phyloP scores from a whole-genome alignment of 2,329 filamentous ascomycete species.

The Apiospora pterosperma region DNA sequence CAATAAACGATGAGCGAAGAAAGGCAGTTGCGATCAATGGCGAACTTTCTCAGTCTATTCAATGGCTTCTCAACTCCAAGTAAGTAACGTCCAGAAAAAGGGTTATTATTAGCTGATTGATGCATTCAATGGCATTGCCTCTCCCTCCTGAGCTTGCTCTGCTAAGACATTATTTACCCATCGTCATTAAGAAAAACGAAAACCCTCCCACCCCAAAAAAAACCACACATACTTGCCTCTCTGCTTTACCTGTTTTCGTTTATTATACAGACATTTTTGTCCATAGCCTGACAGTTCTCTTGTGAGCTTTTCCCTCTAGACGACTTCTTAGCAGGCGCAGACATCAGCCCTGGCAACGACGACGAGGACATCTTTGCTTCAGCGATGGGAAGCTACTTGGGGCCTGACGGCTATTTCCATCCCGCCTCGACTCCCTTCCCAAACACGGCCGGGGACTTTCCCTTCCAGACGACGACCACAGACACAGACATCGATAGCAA shows the following conservation, averaged over 20 bases:
- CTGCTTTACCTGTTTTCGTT: not conserved
- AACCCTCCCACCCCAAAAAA: too few relatives aligned
- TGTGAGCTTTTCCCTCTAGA: not conserved
- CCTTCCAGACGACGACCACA: not conserved
- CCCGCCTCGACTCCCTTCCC: not conserved
- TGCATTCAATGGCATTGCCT: not conserved
- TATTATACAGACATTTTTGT: not conserved
- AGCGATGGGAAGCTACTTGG: not conserved
- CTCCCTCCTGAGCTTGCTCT: not conserved
- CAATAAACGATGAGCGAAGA: not conserved
- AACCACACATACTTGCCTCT: not conserved
- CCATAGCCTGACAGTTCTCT: not conserved
- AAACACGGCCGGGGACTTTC: not conserved
- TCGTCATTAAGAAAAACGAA: not conserved
- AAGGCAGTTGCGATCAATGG: constrained; percentile 2
- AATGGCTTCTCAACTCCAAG: not conserved
- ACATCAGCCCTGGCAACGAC: not conserved
- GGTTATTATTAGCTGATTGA: not conserved
- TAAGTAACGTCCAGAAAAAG: not conserved
- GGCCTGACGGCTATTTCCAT: not conserved
- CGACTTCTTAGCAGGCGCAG: not conserved
- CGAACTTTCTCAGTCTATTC: not conserved
- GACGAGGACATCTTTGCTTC: not conserved
- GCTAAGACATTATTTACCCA: not conserved
- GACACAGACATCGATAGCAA: not conserved